phyloP scores from a whole-genome alignment of 768 basidiomycete genomes.

The Lactarius hengduanensis region DNA sequence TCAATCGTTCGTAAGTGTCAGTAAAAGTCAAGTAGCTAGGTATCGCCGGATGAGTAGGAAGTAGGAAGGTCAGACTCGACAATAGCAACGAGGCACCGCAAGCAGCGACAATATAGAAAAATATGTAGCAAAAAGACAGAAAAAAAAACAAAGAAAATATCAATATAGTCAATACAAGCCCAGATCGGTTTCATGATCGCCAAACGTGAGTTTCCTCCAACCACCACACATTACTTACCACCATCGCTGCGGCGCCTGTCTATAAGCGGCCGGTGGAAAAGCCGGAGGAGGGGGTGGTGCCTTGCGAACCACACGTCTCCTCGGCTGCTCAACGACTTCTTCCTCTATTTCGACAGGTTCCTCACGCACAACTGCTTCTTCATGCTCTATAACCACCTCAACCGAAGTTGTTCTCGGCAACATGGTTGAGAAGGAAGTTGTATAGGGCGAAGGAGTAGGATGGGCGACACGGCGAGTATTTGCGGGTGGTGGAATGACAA shows the following conservation, averaged over 20 bases:
- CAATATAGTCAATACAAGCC: slow-evolving; percentile 28
- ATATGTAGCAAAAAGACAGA: slow-evolving; percentile 18
- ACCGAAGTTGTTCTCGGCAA: slow-evolving; percentile 73
- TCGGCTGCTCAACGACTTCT: slow-evolving; percentile 46
- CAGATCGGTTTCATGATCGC: slow-evolving; percentile 22
- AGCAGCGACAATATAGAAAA: slow-evolving; percentile 27
- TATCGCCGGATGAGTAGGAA: slow-evolving; percentile 20
- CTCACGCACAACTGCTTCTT: slow-evolving; percentile 37
- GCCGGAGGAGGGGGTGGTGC: slow-evolving; percentile 47
- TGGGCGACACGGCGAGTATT: slow-evolving; percentile 73
- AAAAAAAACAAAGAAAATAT: not conserved
- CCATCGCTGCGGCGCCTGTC: slow-evolving; percentile 25
- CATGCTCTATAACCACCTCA: slow-evolving; percentile 61
- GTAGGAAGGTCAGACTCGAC: slow-evolving; percentile 17
- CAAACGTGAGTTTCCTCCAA: slow-evolving; percentile 3
- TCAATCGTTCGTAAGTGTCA: slow-evolving; percentile 26
- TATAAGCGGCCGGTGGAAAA: slow-evolving; percentile 39
- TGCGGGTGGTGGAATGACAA: slow-evolving; percentile 72
- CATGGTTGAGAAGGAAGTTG: slow-evolving; percentile 54
- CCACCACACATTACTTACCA: slow-evolving; percentile 26
- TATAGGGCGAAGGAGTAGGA: slow-evolving; percentile 65
- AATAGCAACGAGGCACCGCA: slow-evolving; percentile 18
- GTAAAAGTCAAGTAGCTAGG: slow-evolving; percentile 18
- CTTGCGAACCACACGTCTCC: slow-evolving; percentile 41
- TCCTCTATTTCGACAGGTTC: slow-evolving; percentile 40